Percentiles rank a stretch among this genome's conserved stretches.
These are phyloP conservation scores for Ophiostoma pallidulum DNA, from an alignment of 2,329 filamentous ascomycete genomes.

Conservation along the genomic window DNA sequence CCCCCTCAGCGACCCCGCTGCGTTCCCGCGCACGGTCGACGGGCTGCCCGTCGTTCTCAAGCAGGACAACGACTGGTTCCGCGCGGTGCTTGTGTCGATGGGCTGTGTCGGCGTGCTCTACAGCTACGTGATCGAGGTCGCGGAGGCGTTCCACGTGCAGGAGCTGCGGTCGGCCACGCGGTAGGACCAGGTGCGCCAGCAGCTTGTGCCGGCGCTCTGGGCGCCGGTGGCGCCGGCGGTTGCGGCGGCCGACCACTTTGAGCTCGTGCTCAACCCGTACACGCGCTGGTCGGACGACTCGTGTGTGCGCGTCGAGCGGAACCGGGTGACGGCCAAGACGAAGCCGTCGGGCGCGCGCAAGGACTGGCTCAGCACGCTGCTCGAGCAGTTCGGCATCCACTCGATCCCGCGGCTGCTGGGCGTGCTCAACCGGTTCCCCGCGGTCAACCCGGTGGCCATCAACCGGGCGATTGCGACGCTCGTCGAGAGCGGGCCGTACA, in stretches of 20 bases:
- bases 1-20: slow-evolving; percentile 17
- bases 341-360: slow-evolving; percentile 16
- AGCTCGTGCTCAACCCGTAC: slow-evolving; percentile 21
- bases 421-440: slow-evolving; percentile 16
- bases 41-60: slow-evolving; percentile 17
- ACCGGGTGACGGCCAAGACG: slow-evolving; percentile 7
- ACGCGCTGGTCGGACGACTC: slow-evolving; percentile 13
- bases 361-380: slow-evolving; percentile 15
- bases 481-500: slow-evolving; percentile 19
- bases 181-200: slow-evolving; percentile 18
- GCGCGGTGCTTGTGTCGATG: slow-evolving; percentile 19
- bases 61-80: slow-evolving; percentile 21
- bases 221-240: slow-evolving; percentile 14
- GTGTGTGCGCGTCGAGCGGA: slow-evolving; percentile 18
- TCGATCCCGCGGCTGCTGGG: slow-evolving; percentile 14
- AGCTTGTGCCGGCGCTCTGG: slow-evolving; percentile 18
- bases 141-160: slow-evolving; percentile 16
- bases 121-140: slow-evolving; percentile 20
- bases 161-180: slow-evolving; percentile 17
- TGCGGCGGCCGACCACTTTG: slow-evolving; percentile 19
- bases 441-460: slow-evolving; percentile 17
- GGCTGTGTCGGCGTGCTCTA: slow-evolving; percentile 21
- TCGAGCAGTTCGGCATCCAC: slow-evolving; percentile 18
- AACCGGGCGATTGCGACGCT: slow-evolving; percentile 17
- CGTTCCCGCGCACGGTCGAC: slow-evolving; percentile 15